phyloP scores from a whole-genome alignment of 805 yeast genomes.

The Yamadazyma laniorum region DNA sequence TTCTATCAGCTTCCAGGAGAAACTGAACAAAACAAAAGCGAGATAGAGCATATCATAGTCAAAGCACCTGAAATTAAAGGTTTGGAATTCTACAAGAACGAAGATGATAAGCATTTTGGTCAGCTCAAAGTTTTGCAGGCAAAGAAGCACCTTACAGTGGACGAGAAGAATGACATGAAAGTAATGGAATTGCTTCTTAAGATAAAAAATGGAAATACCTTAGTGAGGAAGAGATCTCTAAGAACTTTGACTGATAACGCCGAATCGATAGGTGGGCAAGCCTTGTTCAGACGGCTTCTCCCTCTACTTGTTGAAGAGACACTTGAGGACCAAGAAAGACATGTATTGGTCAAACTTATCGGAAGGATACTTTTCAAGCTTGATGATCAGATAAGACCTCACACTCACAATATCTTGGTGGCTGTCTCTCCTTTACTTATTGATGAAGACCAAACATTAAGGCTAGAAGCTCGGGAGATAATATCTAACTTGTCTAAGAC shows the following conservation, averaged over 20 bases:
- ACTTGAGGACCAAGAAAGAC: constrained; percentile 80
- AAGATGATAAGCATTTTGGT: constrained; percentile 71
- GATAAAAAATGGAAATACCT: constrained; percentile 76
- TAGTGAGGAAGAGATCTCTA: constrained; percentile 65
- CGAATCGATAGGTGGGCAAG: constrained; percentile 62
- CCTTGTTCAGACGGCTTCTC: constrained; percentile 66
- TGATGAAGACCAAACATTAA: constrained; percentile 73
- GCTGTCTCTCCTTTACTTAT: constrained; percentile 78
- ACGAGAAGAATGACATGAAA: constrained; percentile 57
- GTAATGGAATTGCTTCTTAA: constrained; percentile 63
- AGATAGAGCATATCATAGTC: constrained; percentile 19
- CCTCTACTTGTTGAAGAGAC: constrained; percentile 73
- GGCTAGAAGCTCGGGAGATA: constrained; percentile 78
- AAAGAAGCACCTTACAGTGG: constrained; percentile 30
- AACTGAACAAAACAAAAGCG: constrained; percentile 18
- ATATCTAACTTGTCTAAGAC: constrained; percentile 73
- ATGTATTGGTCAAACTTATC: constrained; percentile 71
- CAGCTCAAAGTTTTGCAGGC: constrained; percentile 40
- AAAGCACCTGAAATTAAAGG: constrained; percentile 51
- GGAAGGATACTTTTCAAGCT: constrained; percentile 67
- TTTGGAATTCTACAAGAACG: constrained; percentile 64
- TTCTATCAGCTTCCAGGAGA: constrained; percentile 56
- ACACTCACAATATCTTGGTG: constrained; percentile 64
- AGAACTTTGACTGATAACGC: constrained; percentile 61
- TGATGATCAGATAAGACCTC: constrained; percentile 67